phyloP scores from a whole-genome alignment of 441 rosid species.

The Populus hybrid region DNA sequence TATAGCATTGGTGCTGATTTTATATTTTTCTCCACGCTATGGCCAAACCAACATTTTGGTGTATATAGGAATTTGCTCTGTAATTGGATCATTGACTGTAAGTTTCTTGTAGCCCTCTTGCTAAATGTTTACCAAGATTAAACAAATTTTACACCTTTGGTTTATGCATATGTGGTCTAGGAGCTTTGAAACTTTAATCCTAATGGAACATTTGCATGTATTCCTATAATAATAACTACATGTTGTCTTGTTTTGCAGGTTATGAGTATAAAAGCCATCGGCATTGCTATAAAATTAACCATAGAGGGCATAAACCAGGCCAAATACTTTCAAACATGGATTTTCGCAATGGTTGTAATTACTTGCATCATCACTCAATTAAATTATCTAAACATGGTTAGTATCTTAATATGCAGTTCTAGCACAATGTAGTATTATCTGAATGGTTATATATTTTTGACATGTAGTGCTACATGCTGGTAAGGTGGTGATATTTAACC shows the following conservation, averaged over 20 bases:
- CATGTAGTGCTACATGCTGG: background rate
- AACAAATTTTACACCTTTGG: background rate
- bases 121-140: background rate
- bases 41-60: slow-evolving; percentile 68
- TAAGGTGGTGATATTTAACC: background rate
- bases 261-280: slow-evolving; percentile 93
- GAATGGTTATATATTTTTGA: background rate
- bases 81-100: slow-evolving; percentile 69
- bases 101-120: slow-evolving; percentile 10
- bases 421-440: background rate
- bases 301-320: slow-evolving; percentile 81
- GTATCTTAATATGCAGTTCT: slow-evolving; percentile 16
- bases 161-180: slow-evolving; percentile 3
- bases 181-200: background rate
- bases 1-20: slow-evolving; percentile 48
- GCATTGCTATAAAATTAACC: slow-evolving; percentile 84
- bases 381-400: slow-evolving; percentile 88
- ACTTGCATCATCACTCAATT: slow-evolving; percentile 78
- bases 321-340: slow-evolving; percentile 70
- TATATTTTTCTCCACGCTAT: slow-evolving; percentile 58
- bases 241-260: slow-evolving; percentile 47
- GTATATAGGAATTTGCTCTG: slow-evolving; percentile 65
- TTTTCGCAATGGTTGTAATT: slow-evolving; percentile 74
- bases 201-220: background rate
- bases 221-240: slow-evolving; percentile 5